Percentiles rank a stretch among this genome's conserved stretches.
phyloP scores from a whole-genome alignment of 1,284 basidiomycete genomes.

The Ustilago crameri region DNA sequence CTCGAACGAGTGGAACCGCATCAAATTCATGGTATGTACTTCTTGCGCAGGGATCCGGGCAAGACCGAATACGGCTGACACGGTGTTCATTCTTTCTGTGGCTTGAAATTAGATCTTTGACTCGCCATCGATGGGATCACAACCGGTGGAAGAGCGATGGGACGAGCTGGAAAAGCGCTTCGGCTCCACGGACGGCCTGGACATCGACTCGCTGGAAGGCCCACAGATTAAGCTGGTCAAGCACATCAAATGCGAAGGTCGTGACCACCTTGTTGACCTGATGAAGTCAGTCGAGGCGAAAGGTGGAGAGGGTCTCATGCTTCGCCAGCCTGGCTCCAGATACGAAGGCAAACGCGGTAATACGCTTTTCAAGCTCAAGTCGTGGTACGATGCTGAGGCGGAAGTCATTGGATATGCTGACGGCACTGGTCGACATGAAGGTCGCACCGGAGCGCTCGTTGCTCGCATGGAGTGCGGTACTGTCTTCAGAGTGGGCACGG shows the following conservation, averaged over 20 bases:
- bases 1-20: constrained; percentile 74
- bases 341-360: constrained; percentile 74
- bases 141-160: constrained; percentile 74
- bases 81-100: background rate
- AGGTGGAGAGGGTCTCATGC: constrained; percentile 78
- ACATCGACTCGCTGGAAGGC: constrained; percentile 30
- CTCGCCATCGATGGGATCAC: constrained; percentile 72
- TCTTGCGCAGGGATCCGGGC: background rate
- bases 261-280: constrained; percentile 73
- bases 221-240: constrained; percentile 73
- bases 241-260: constrained; percentile 72
- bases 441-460: constrained; percentile 73
- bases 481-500: constrained; percentile 60
- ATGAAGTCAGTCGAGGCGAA: constrained; percentile 73
- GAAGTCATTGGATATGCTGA: constrained; percentile 74
- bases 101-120: constrained; percentile 74
- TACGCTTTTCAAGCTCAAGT: constrained; percentile 76
- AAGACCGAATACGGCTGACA: background rate
- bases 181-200: constrained; percentile 67
- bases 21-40: constrained; percentile 74
- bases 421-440: constrained; percentile 74
- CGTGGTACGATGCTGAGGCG: constrained; percentile 77
- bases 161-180: constrained; percentile 72
- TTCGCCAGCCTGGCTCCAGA: constrained; percentile 72
- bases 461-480: constrained; percentile 77